Evolutionary conservation across 805 yeast genomes (phyloP).

Genomic region (Cyberlindnera maclurae): DNA sequence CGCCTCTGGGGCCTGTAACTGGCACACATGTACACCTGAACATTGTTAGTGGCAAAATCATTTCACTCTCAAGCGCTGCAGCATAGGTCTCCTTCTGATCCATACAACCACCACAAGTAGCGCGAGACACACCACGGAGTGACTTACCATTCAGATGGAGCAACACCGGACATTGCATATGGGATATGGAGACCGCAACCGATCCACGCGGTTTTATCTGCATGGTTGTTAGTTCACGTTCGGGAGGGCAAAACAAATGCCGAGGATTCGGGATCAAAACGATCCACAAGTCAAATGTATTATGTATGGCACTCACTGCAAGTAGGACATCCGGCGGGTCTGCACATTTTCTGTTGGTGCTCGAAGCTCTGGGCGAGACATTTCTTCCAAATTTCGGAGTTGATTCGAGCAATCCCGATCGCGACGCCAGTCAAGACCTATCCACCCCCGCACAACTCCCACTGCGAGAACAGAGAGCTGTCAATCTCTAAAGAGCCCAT

Average conservation of each 20-base stretch:
- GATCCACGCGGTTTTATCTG: conserved; percentile 14
- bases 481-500: too few relatives aligned
- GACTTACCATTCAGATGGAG: conserved; percentile 13
- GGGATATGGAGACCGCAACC: conserved; percentile 18
- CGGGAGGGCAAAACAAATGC: neutral
- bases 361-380: too few relatives aligned
- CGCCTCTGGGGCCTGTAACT: conserved; percentile 5
- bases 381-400: neutral
- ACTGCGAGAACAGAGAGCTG: too few relatives aligned
- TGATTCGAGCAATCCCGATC: neutral
- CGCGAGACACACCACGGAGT: too few relatives aligned
- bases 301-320: conserved; percentile 10
- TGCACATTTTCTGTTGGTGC: conserved; percentile 9
- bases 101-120: too few relatives aligned
- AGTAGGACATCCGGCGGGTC: conserved; percentile 10
- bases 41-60: neutral
- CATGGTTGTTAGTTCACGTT: neutral
- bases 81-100: too few relatives aligned
- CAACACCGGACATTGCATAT: conserved; percentile 9
- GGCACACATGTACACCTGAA: conserved; percentile 14
- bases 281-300: neutral
- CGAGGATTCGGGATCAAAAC: neutral
- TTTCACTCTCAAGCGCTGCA: too few relatives aligned
- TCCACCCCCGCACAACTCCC: too few relatives aligned
- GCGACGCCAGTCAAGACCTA: neutral